Evolutionary conservation across 2,329 filamentous ascomycete genomes (phyloP), one percentile per base, ranked within the genome.

Genomic region (Aphanocladium album): DNA sequence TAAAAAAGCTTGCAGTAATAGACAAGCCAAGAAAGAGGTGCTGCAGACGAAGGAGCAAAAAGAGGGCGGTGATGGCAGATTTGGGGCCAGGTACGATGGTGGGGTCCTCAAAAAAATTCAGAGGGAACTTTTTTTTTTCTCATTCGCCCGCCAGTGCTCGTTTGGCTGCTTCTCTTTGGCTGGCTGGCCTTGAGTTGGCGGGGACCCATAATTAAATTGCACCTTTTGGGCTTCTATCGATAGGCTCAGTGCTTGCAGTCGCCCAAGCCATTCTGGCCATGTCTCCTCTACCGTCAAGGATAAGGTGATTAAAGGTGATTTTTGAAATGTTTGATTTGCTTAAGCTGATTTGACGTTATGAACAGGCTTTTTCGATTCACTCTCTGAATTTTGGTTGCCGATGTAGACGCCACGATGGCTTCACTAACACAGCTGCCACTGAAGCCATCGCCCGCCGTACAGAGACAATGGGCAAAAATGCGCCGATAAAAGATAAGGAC

Each of bases 171-270:
- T 58, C 21, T 35, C 33, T 35, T 43, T 63, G 39, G 52, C 52
- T 50, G 45, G 52, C 39, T 23, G n/a, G 50, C 50, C 23, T 27
- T 39, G 52, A 19, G 16, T 5, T 16, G 39, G 39, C 39, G 27
- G 49, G 27, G 47, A 9, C 12, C 47, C 57, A 52, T 49, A 45
- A 27, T 45, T 39, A 9, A 35, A 45, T 19, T 60, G 49, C 47
- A 51, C 49, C 57, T 53, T 45, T 52, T 45, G 2, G 19, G 21
- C 1, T 16, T 33, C 25, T 59, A 60, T 53, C 49, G 57, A 60
- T 60, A 60, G 52, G 37, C 46, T n/a, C n/a, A n/a, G n/a, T n/a
- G n/a, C n/a, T n/a, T n/a, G 89, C 91, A 68, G 96, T 92, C 60
- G 91, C 93, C 61, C 95, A 97, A 78, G 93, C 95, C 65, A 78